A percentile compares a stretch with the other conserved stretches of the same genome.
Evolutionary conservation across 352 stramenopile genomes (phyloP).

Genomic region (Globisporangium solare): DNA sequence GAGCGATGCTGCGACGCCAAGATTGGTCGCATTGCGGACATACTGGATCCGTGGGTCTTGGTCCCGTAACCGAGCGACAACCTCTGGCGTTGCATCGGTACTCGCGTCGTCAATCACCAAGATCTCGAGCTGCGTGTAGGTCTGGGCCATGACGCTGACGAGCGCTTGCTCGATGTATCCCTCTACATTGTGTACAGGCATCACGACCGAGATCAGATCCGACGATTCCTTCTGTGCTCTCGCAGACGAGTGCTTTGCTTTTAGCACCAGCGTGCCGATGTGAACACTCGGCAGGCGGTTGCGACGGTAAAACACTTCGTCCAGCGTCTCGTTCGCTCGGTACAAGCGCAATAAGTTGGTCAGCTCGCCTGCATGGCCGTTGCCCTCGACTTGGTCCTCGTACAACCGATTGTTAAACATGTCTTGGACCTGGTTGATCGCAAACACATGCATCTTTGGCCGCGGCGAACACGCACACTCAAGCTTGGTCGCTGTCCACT

Average conservation of each 20-base stretch:
- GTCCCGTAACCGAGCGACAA: conserved; percentile 43
- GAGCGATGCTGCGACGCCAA: conserved; percentile 62
- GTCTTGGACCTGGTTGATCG: conserved; percentile 85
- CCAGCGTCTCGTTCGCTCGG: conserved; percentile 32
- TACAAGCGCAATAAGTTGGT: conserved; percentile 27
- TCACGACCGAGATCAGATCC: conserved; percentile 52
- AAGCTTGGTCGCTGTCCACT: conserved; percentile 19
- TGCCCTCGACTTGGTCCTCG: conserved; percentile 7
- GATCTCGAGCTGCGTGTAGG: conserved; percentile 50
- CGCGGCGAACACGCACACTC: conserved; percentile 38
- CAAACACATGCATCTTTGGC: conserved; percentile 72
- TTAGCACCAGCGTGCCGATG: conserved; percentile 66
- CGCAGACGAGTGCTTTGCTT: not conserved
- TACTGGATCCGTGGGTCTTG: conserved; percentile 32
- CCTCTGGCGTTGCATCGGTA: conserved; percentile 27
- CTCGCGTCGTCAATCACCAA: conserved; percentile 72
- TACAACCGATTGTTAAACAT: conserved; percentile 75
- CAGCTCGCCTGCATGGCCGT: conserved; percentile 17
- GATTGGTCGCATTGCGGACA: conserved; percentile 34
- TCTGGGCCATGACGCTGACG: conserved; percentile 33
- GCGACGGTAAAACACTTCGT: conserved; percentile 48
- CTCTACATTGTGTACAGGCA: conserved; percentile 67
- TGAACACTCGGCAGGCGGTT: conserved; percentile 69
- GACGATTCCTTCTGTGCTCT: not conserved
- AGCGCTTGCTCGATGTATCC: conserved; percentile 38